Percentiles rank a stretch among this genome's conserved stretches.
Conservation (phyloP, 345 rosid species). For the Hibiscus mutabilis region DNA sequence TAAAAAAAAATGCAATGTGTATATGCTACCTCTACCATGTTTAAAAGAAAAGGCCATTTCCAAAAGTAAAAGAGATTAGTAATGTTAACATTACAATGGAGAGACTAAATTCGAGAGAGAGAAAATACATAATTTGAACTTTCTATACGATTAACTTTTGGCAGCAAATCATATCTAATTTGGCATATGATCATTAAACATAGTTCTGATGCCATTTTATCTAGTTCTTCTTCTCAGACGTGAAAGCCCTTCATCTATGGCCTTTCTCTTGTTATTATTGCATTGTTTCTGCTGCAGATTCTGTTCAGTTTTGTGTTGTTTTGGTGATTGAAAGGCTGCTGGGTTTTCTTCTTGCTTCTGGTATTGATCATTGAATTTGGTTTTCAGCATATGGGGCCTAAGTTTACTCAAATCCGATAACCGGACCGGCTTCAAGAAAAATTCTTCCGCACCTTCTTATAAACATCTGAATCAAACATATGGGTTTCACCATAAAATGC, state of each 20-base stretch:
- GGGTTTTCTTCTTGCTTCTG: conserved; percentile 13
- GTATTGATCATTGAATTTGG: conserved; percentile 28
- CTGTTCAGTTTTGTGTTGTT: neutral
- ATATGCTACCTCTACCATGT: too few relatives aligned
- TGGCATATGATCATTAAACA: conserved; percentile 1
- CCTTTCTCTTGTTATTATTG: conserved; percentile 48
- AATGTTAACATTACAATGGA: too few relatives aligned
- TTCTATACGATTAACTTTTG: too few relatives aligned
- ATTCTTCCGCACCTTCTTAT: conserved; percentile 73
- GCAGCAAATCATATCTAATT: too few relatives aligned
- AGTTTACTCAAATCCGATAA: conserved; percentile 50
- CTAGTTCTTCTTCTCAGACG: conserved; percentile 44
- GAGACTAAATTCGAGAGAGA: too few relatives aligned
- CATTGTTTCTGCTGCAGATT: conserved; percentile 5
- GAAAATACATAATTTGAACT: too few relatives aligned
- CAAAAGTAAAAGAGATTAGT: too few relatives aligned
- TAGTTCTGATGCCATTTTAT: conserved; percentile 31
- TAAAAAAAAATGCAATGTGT: too few relatives aligned
- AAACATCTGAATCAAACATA: conserved; percentile 38
- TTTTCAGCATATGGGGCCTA: conserved; percentile 45
- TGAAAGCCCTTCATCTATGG: conserved; percentile 48
- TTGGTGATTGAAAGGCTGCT: conserved; percentile 11
- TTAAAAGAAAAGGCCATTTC: too few relatives aligned
- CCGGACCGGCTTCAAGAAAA: conserved; percentile 57
- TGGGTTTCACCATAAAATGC: neutral